Base-by-base conservation (phyloP, 164 flowering plant species). In the Chimonanthus praecox region DNA sequence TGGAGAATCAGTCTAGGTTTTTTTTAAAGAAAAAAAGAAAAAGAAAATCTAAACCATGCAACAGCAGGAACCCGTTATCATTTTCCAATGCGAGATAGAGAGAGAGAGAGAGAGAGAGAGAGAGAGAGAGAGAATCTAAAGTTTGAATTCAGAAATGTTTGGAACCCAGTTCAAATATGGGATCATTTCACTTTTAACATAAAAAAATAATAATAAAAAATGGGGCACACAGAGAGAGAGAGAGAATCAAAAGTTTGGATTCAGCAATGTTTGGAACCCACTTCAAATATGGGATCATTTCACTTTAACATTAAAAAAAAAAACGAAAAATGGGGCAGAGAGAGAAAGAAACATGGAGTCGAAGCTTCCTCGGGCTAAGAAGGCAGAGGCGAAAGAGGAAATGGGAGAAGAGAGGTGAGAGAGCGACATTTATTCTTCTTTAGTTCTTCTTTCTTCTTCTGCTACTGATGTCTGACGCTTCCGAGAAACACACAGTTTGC, bases 341-440 rank as follows among this genome's bases (percentile, higher is more conserved):
- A 65, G 2, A 5, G 18, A 9, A 49, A 76, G 18, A 47, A 15
- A 87, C 88, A 87, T 83, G 71, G 81, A 70, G 73, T 70, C 74
- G 43, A 79, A 54, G 76, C n/a, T 80, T 73, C 72, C 60, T 45
- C 78, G 87, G 15, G 81, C 85, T 6, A 86, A 62, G 75, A 88
- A 85, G 44, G 88, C 68, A 10, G 91, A 88, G 3, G 90, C 82
- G 20, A 91, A 85, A 0, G 95, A 87, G 10, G 92, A 84, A 62
- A 87, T 63, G 5, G 89, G 78, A 58, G 87, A 20, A 4, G 84
- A 78, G 49, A 82, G 65, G 69, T 79, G 83, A 72, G 75, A 70
- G 16, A 67, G 20, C 63, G 80, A 66, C 86, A 83, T 83, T 68
- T 69, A 11, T 8, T n/a, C 15, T 68, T 13, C 16, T 49, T 54